A percentile compares a stretch with the other conserved stretches of the same genome.
These are phyloP conservation scores for Paspalum vaginatum DNA, from an alignment of 176 grass and related monocot species.

Conservation along the genomic window DNA sequence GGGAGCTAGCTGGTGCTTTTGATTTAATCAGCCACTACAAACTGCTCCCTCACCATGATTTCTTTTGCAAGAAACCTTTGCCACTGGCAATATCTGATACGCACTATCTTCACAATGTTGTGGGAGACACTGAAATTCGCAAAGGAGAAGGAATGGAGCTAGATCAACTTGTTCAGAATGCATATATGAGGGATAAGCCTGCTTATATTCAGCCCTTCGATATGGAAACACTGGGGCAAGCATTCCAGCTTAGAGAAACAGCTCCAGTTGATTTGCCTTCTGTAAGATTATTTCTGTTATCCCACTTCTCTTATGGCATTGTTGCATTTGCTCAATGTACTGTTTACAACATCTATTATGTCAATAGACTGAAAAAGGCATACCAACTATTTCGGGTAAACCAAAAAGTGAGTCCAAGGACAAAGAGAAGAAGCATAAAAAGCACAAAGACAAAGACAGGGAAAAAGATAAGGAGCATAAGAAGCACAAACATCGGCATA, in stretches of 20 bases:
- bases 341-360: constrained; percentile 19
- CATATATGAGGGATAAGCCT: constrained; percentile 71
- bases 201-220: constrained; percentile 76
- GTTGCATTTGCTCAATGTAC: constrained; percentile 16
- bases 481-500: constrained; percentile 95
- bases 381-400: constrained; percentile 81
- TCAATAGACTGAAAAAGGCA: constrained; percentile 77
- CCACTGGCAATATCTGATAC: constrained; percentile 87
- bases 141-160: constrained; percentile 99
- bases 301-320: neutral
- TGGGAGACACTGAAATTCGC: constrained; percentile 90
- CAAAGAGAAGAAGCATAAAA: constrained; percentile 98
- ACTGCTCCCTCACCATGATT: constrained; percentile 78
- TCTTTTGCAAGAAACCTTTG: constrained; percentile 90
- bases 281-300: constrained; percentile 60
- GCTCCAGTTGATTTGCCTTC: constrained; percentile 80
- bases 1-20: constrained; percentile 83
- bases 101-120: constrained; percentile 92
- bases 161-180: constrained; percentile 80
- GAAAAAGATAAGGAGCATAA: constrained; percentile 98
- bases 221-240: constrained; percentile 77
- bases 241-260: constrained; percentile 88
- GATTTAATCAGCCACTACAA: constrained; percentile 96
- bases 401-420: constrained; percentile 79
- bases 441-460: constrained; percentile 82